Base-by-base conservation (phyloP, 163 green algal species). In the Coccomyxa subellipsoidea region DNA sequence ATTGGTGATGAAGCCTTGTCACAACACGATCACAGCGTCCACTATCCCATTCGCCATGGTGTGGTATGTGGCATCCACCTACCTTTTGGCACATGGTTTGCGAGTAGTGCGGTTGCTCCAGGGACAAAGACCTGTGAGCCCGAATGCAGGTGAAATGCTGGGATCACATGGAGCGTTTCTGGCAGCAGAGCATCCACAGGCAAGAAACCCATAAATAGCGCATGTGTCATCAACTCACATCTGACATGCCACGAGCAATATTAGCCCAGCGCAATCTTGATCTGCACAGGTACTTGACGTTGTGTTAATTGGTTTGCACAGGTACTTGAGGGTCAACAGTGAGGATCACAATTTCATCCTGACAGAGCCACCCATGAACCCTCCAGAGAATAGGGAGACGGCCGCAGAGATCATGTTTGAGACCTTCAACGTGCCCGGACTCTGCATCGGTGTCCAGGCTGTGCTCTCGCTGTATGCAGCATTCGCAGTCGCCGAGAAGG, bases 381-480 rank as follows among this genome's bases (percentile, higher is more conserved):
- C 90, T 2, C 91, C 93, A 10, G 93, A 96, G 81, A 86, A 92
- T 54, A 84, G 92, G 31, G 90, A 93, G 69, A 86, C 87, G 36
- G 88, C 82, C 3, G 89, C 88, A 15, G 92, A 94, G 83, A 90
- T 95, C 82, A 94, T 95, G 89, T 97, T 97, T 85, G 93, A 97
- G 85, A 92, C 88, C 31, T 95, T 97, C 85, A 91, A 92, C 73
- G 92, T 93, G 69, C 83, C 91, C 0, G 91, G 90, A n/a, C 81
- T 97, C 54, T 91, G 94, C 87, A 95, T 97, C 21, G 94, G 86
- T 4, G 82, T 92, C 69, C 92, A 96, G 79, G 90, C 93, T 9
- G 89, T 94, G 78, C 86, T 97, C 76, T 92, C 93, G 1, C 87
- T 97, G 66, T 93, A 94, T 40, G 89, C 90, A 38, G 82, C 79